A percentile compares a stretch with the other conserved stretches of the same genome.
Conservation (phyloP, 1,284 basidiomycete species). For the Filobasidium uniguttulatum region DNA sequence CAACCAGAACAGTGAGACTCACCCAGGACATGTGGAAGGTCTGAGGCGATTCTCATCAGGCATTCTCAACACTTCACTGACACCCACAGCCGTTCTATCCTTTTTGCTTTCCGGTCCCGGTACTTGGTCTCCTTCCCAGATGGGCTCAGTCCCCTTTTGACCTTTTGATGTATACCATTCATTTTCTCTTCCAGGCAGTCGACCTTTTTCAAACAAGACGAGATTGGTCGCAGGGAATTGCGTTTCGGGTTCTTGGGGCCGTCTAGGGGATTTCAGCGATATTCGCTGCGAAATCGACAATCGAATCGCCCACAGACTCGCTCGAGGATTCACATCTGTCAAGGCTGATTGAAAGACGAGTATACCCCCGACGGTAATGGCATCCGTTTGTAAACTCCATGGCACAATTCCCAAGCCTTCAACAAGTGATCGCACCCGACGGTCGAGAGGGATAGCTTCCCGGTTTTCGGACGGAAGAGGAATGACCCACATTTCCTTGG, state of each 20-base stretch:
- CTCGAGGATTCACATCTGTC: slow-evolving; percentile 8
- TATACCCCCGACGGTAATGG: slow-evolving; percentile 14
- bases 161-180: not conserved
- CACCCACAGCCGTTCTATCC: not conserved
- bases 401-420: slow-evolving; percentile 11
- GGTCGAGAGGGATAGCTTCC: slow-evolving; percentile 10
- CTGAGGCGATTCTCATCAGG: slow-evolving; percentile 14
- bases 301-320: slow-evolving; percentile 9
- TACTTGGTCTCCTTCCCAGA: slow-evolving; percentile 12
- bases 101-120: not conserved
- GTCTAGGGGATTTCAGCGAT: slow-evolving; percentile 8
- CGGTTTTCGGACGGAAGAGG: slow-evolving; percentile 13
- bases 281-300: slow-evolving; percentile 12
- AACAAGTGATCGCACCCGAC: slow-evolving; percentile 2
- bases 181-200: not conserved
- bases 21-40: slow-evolving; percentile 16
- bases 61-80: slow-evolving; percentile 10
- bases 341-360: slow-evolving; percentile 7
- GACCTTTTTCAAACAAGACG: slow-evolving; percentile 9
- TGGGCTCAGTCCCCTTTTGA: not conserved
- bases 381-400: slow-evolving; percentile 14
- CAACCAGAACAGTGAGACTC: too few species aligned
- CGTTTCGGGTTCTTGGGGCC: slow-evolving; percentile 9
- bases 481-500: slow-evolving; percentile 15
- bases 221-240: slow-evolving; percentile 10